Conservation (phyloP, 148 eudicot genomes). For the Polygonum maritimum region DNA sequence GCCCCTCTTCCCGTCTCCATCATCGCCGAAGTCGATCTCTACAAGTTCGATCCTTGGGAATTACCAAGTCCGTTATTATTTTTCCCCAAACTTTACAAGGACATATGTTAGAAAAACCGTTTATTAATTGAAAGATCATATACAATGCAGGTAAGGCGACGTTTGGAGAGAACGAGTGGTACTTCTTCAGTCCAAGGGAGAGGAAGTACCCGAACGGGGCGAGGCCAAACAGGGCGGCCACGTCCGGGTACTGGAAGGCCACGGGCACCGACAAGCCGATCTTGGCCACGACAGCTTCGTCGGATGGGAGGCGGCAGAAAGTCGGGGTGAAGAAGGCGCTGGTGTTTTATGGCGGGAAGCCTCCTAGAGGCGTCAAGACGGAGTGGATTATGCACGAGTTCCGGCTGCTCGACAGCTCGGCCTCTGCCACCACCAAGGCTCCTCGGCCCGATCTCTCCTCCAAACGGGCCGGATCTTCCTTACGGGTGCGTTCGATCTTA, state of each 20-base stretch:
- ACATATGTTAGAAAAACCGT: too few species aligned
- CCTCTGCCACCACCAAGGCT: slow-evolving; percentile 11
- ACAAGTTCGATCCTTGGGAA: slow-evolving; percentile 66
- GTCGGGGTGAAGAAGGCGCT: slow-evolving; percentile 55
- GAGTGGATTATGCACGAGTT: slow-evolving; percentile 62
- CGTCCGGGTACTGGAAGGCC: slow-evolving; percentile 68
- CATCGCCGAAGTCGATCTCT: slow-evolving; percentile 55
- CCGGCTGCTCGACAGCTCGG: slow-evolving; percentile 21
- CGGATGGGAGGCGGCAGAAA: slow-evolving; percentile 23
- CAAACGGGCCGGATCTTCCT: slow-evolving; percentile 24
- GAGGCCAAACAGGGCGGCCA: slow-evolving; percentile 61
- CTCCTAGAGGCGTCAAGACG: slow-evolving; percentile 47
- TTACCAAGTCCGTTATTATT: slow-evolving; percentile 34
- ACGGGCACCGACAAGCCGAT: slow-evolving; percentile 63
- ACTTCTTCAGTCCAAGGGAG: slow-evolving; percentile 58
- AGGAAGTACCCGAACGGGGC: slow-evolving; percentile 64
- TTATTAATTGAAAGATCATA: not conserved
- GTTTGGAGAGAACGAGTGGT: slow-evolving; percentile 64
- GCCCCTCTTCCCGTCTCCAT: slow-evolving; percentile 47
- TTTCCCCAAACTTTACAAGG: too few species aligned
- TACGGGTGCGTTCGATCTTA: slow-evolving; percentile 18
- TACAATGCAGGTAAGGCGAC: slow-evolving; percentile 34
- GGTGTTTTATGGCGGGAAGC: slow-evolving; percentile 51
- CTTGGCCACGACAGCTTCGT: not conserved
- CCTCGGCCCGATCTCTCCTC: slow-evolving; percentile 21